phyloP scores from a whole-genome alignment of 1,284 basidiomycete genomes.

The Cronartium quercuum region DNA sequence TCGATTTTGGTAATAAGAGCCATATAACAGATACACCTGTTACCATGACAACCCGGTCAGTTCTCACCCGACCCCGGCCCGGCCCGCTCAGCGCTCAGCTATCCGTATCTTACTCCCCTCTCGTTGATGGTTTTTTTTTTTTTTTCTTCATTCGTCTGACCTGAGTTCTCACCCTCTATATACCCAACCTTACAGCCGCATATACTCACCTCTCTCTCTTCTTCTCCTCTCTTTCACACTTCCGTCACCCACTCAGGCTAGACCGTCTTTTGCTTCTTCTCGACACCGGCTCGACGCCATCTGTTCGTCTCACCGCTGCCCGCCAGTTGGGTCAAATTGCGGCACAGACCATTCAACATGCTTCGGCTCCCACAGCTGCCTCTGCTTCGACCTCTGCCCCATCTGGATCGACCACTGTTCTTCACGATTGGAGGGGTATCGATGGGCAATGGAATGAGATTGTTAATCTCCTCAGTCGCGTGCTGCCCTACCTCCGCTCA shows the following conservation, averaged over 20 bases:
- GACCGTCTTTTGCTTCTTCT: conserved; percentile 84
- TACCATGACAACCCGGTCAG: conserved; percentile 3
- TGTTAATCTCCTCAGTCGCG: conserved; percentile 72
- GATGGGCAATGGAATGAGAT: conserved; percentile 74
- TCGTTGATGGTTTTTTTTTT: too few relatives aligned
- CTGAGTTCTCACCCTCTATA: neutral
- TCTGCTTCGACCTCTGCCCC: conserved; percentile 40
- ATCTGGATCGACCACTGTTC: conserved; percentile 34
- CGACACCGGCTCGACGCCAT: conserved; percentile 78
- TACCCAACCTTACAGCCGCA: neutral
- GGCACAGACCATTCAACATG: conserved; percentile 60
- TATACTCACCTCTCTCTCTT: neutral
- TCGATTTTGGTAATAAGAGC: too few relatives aligned
- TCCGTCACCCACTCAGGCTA: conserved; percentile 54
- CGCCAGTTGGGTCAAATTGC: conserved; percentile 87
- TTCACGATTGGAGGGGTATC: conserved; percentile 46
- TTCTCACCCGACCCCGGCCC: neutral
- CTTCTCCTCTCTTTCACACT: neutral
- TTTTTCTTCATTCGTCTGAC: neutral
- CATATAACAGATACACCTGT: neutral
- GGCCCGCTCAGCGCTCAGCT: neutral
- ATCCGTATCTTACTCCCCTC: neutral
- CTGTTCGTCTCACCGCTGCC: conserved; percentile 79
- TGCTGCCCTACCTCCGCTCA: conserved; percentile 78
- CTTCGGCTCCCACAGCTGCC: conserved; percentile 40